Conservation (phyloP, 768 basidiomycete genomes). For the Cantharellus anzutake region DNA sequence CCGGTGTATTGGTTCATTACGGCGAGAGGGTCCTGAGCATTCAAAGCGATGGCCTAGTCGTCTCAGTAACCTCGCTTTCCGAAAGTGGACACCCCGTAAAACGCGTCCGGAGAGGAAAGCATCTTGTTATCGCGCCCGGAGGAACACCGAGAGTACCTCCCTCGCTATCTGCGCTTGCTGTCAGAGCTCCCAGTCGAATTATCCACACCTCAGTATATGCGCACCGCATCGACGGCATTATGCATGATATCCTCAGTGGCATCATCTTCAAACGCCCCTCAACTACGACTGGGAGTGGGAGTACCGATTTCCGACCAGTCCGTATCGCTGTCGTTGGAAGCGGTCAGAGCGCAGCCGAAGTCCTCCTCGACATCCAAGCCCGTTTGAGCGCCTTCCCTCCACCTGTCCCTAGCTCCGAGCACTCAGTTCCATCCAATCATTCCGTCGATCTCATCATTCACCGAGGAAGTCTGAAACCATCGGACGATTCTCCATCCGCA, state of each 20-base stretch:
- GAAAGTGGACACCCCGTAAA: too few relatives aligned
- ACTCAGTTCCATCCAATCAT: neutral
- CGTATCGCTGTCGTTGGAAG: neutral
- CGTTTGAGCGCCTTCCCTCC: constrained; percentile 18
- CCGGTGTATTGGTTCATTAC: too few relatives aligned
- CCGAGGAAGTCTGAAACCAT: constrained; percentile 30
- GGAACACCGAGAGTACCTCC: neutral
- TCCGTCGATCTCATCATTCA: constrained; percentile 32
- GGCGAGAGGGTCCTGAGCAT: too few relatives aligned
- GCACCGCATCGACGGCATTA: neutral
- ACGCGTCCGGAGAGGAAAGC: too few relatives aligned
- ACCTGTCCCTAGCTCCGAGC: constrained; percentile 2
- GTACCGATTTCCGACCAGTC: neutral
- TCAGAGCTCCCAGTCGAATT: neutral
- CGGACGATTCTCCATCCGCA: constrained; percentile 33
- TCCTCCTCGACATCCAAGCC: constrained; percentile 22
- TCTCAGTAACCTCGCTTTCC: too few relatives aligned
- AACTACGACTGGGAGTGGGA: too few relatives aligned
- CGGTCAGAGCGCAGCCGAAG: neutral
- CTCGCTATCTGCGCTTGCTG: neutral
- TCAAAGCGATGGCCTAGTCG: too few relatives aligned
- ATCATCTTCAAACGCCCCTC: neutral
- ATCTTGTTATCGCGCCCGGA: neutral
- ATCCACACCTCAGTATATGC: neutral
- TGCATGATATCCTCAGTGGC: neutral